phyloP scores from a whole-genome alignment of 2,329 filamentous ascomycete genomes.

The Hirsutella minnesotensis region DNA sequence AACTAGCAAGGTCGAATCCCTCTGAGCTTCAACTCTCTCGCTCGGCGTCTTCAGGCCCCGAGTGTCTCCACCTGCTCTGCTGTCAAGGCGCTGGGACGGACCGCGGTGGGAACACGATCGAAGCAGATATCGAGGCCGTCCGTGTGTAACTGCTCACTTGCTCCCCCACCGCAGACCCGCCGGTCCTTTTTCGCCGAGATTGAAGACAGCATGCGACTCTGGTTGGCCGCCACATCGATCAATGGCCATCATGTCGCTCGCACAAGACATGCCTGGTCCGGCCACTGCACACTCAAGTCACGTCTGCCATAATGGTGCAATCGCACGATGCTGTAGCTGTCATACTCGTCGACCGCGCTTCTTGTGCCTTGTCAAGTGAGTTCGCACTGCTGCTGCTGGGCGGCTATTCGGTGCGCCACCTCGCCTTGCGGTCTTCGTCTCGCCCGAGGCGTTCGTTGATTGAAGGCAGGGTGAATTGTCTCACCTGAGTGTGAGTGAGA shows the following conservation, averaged over 20 bases:
- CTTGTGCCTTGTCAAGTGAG: no score
- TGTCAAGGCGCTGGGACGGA: not conserved
- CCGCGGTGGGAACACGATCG: not conserved
- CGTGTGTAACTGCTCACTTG: not conserved
- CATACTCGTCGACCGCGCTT: no score
- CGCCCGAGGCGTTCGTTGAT: slow-evolving; percentile 1
- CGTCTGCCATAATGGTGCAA: no score
- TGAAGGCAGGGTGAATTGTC: slow-evolving; percentile 5
- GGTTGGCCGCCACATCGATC: no score
- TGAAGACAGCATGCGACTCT: no score
- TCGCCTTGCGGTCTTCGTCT: not conserved
- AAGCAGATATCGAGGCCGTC: not conserved
- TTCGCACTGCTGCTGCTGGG: not conserved
- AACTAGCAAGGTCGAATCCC: not conserved
- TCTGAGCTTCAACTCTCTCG: not conserved
- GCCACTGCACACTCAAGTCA: no score
- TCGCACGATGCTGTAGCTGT: no score
- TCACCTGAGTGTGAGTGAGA: slow-evolving; percentile 5
- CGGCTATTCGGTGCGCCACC: not conserved
- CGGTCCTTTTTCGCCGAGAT: not conserved
- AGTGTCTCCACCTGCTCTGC: not conserved
- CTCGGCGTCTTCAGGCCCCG: not conserved
- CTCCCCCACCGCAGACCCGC: not conserved
- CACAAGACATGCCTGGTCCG: no score
- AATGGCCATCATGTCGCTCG: no score